phyloP scores from a whole-genome alignment of 2,329 filamentous ascomycete genomes.

The Cladosporium colombiae region DNA sequence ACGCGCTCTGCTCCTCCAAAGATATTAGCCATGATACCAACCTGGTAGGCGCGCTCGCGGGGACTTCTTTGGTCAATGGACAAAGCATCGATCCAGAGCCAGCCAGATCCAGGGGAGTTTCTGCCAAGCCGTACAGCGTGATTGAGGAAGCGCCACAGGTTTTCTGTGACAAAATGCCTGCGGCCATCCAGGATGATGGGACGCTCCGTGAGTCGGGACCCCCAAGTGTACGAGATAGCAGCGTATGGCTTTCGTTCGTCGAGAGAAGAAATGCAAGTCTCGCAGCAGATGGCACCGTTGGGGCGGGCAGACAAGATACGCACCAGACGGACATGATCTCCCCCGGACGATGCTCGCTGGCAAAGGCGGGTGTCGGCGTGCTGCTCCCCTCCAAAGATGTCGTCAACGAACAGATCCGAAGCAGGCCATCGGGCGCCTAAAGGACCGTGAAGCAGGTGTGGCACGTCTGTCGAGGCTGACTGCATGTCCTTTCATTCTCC shows the following conservation, averaged over 20 bases:
- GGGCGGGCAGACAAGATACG: no score
- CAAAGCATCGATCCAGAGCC: neutral
- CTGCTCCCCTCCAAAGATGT: no score
- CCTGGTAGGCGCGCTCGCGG: neutral
- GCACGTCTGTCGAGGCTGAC: no score
- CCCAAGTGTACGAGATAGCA: conserved; percentile 1
- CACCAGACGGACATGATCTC: no score
- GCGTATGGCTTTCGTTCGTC: neutral
- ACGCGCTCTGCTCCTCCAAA: neutral
- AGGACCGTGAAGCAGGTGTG: no score
- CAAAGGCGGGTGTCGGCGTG: no score
- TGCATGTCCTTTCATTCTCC: no score
- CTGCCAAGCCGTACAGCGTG: neutral
- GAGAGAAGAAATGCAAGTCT: no score
- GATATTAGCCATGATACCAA: neutral
- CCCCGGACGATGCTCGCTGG: no score
- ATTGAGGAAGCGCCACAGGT: neutral
- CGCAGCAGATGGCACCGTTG: no score
- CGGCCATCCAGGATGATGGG: neutral
- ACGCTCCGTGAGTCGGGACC: neutral
- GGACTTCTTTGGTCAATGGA: neutral
- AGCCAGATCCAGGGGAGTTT: neutral
- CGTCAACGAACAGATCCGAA: no score
- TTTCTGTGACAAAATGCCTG: neutral
- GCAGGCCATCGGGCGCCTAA: no score